Percentiles rank a stretch among this genome's conserved stretches.
Conservation (phyloP, 345 rosid genomes). For the Ricinus communis region DNA sequence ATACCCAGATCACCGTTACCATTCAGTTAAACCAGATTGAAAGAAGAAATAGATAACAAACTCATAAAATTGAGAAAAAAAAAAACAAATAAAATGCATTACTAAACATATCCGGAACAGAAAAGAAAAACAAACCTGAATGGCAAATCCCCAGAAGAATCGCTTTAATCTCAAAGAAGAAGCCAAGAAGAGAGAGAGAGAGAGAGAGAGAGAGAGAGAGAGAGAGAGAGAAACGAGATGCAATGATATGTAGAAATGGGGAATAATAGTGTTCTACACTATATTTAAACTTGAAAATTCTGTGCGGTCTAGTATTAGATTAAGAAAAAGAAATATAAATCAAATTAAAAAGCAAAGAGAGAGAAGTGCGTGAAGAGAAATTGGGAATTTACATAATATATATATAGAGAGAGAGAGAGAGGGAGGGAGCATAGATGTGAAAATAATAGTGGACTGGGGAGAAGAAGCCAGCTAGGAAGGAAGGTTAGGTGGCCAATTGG, state of each 20-base stretch:
- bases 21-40: neutral
- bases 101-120: neutral
- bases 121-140: slow-evolving; percentile 16
- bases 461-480: neutral
- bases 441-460: too few species aligned
- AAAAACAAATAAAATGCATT: neutral
- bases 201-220: neutral
- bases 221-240: neutral
- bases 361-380: slow-evolving; percentile 3
- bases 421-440: too few species aligned
- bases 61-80: neutral
- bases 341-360: neutral
- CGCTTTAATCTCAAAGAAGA: slow-evolving; percentile 11
- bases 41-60: neutral
- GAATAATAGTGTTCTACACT: neutral
- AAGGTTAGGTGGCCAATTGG: slow-evolving; percentile 5
- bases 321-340: neutral
- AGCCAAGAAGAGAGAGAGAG: neutral
- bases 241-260: too few species aligned
- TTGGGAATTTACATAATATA: neutral
- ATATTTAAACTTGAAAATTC: neutral
- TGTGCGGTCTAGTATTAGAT: neutral
- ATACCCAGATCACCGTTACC: neutral
- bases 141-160: slow-evolving; percentile 7
- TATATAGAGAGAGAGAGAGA: neutral